Evolutionary conservation across 805 yeast genomes (phyloP).

Genomic region (Yarrowia osloensis): DNA sequence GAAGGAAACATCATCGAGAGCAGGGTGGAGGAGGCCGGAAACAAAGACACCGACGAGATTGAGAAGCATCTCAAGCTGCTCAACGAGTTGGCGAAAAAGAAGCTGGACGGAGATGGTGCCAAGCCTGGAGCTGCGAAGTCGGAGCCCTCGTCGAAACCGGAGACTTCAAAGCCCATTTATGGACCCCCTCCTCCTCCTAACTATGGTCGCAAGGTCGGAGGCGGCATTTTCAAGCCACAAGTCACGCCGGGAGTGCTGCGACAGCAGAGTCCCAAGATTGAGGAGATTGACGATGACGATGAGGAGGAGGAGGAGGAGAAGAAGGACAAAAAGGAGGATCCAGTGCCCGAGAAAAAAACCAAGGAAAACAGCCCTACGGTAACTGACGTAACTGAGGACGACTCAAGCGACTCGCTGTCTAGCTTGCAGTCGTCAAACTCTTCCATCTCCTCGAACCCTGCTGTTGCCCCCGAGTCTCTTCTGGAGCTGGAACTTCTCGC

Average conservation of each 20-base stretch:
- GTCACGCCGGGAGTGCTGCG: neutral
- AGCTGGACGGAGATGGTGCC: neutral
- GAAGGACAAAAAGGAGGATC: neutral
- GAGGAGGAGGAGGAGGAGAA: neutral
- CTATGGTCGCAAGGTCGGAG: neutral
- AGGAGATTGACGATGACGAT: neutral
- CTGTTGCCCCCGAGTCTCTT: slow-evolving; percentile 2
- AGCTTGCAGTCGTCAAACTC: slow-evolving; percentile 15
- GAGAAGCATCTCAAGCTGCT: slow-evolving; percentile 4
- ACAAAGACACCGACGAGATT: neutral
- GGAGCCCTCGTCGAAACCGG: neutral
- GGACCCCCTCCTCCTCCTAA: slow-evolving; percentile 14
- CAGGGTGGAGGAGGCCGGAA: slow-evolving; percentile 45
- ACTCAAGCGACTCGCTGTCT: slow-evolving; percentile 3
- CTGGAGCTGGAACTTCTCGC: slow-evolving; percentile 17
- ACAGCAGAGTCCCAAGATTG: neutral
- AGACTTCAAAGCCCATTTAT: neutral
- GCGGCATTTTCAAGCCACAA: neutral
- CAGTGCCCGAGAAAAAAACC: neutral
- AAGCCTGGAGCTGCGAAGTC: neutral
- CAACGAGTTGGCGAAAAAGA: slow-evolving; percentile 8
- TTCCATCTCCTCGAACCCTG: slow-evolving; percentile 10
- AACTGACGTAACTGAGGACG: neutral
- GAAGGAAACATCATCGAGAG: slow-evolving; percentile 65
- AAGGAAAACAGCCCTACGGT: neutral